Conservation (phyloP, 306 rosid species). For the Sophora flavescens region DNA sequence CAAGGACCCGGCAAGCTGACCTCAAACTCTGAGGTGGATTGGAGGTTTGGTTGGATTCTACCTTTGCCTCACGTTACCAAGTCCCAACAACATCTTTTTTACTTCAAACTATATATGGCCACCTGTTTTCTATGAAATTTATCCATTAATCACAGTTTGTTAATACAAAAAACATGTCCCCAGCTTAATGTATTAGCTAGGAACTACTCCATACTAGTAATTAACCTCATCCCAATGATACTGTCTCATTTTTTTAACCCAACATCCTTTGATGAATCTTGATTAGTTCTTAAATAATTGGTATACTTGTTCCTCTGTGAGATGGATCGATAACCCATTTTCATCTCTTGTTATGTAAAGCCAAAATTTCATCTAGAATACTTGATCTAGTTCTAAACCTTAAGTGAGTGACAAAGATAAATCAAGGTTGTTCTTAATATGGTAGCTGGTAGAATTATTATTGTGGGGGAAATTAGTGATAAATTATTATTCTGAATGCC, state of each 20-base stretch:
- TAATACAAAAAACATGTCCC: neutral
- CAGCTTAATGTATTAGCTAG: neutral
- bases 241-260: conserved; percentile 15
- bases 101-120: conserved; percentile 35
- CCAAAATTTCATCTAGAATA: neutral
- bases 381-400: neutral
- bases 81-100: conserved; percentile 45
- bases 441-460: neutral
- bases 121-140: conserved; percentile 43
- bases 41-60: conserved; percentile 58
- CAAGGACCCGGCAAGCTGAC: conserved; percentile 69
- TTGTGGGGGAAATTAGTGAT: neutral
- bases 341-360: conserved; percentile 12
- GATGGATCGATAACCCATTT: neutral
- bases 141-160: conserved; percentile 27
- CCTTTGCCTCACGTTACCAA: conserved; percentile 24
- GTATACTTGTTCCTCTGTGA: neutral
- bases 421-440: neutral
- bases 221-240: conserved; percentile 32
- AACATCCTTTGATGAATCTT: conserved; percentile 25
- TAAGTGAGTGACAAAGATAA: conserved; percentile 6
- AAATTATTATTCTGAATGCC: neutral
- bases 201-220: neutral
- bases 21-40: conserved; percentile 53
- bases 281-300: neutral